These are phyloP conservation scores for Triangularia verruculosa DNA, from an alignment of 2,329 filamentous ascomycete genomes.

Conservation along the genomic window DNA sequence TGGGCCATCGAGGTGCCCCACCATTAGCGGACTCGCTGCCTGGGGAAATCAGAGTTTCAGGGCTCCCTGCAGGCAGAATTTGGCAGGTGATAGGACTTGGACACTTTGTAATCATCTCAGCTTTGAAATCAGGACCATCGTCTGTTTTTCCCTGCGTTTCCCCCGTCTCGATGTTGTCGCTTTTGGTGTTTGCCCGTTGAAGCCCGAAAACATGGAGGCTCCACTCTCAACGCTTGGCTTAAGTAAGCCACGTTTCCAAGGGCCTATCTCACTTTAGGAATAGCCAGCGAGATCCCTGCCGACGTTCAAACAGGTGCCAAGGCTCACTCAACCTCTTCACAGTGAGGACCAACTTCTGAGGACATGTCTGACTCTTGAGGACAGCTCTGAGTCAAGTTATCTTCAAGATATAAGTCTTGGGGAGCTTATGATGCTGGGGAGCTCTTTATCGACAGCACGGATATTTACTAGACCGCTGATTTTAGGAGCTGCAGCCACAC, in stretches of 20 bases:
- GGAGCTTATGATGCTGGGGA: conserved; percentile 22
- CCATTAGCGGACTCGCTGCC: background rate
- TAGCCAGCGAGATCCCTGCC: conserved; percentile 1
- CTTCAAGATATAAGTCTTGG: conserved; percentile 6
- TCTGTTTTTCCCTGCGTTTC: background rate
- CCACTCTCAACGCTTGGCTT: conserved; percentile 1
- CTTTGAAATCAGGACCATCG: background rate
- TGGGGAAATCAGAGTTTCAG: background rate
- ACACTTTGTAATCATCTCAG: background rate
- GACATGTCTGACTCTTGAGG: conserved; percentile 16
- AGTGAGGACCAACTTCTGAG: conserved; percentile 13
- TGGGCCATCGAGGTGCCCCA: conserved; percentile 8
- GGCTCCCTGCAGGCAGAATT: background rate
- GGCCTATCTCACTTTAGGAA: background rate
- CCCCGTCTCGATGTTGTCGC: background rate
- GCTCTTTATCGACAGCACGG: conserved; percentile 9
- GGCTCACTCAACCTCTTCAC: background rate
- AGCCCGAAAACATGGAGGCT: background rate
- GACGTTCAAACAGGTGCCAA: background rate
- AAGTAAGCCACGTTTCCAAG: conserved; percentile 1
- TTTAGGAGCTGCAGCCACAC: background rate
- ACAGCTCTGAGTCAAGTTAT: conserved; percentile 20
- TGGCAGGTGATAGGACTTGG: background rate
- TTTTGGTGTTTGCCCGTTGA: background rate
- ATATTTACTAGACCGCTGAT: conserved; percentile 12